phyloP scores from a whole-genome alignment of 2,329 filamentous ascomycete genomes.

The Neonectria sp. region DNA sequence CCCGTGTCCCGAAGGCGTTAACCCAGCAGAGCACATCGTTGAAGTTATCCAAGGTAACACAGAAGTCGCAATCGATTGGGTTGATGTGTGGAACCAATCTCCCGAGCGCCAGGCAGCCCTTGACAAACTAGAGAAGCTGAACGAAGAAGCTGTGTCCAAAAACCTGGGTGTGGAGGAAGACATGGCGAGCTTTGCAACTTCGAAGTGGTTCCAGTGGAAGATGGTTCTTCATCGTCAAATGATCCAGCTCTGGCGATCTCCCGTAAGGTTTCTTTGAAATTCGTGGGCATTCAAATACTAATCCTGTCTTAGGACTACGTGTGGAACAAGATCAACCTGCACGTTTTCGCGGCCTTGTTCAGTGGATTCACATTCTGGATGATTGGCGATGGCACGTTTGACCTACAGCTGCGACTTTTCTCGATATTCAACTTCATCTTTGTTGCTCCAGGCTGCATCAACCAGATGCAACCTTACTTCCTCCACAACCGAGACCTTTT shows the following conservation, averaged over 20 bases:
- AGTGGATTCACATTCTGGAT: slow-evolving; percentile 66
- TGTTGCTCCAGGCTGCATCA: slow-evolving; percentile 59
- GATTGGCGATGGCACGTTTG: slow-evolving; percentile 58
- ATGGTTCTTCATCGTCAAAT: slow-evolving; percentile 50
- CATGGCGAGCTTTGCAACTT: slow-evolving; percentile 56
- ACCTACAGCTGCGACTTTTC: slow-evolving; percentile 60
- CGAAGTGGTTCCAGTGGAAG: slow-evolving; percentile 56
- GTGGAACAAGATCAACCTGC: slow-evolving; percentile 53
- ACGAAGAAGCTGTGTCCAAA: slow-evolving; percentile 61
- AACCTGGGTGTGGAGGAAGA: slow-evolving; percentile 46
- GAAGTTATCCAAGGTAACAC: slow-evolving; percentile 63
- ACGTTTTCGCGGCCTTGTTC: slow-evolving; percentile 62
- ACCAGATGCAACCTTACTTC: slow-evolving; percentile 62
- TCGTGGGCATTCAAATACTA: not conserved
- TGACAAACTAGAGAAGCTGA: slow-evolving; percentile 67
- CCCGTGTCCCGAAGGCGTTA: slow-evolving; percentile 55
- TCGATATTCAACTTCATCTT: slow-evolving; percentile 69
- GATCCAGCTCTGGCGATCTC: slow-evolving; percentile 45
- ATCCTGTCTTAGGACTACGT: slow-evolving; percentile 39
- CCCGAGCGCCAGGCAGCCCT: slow-evolving; percentile 65
- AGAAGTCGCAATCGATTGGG: slow-evolving; percentile 54
- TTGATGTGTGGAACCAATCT: slow-evolving; percentile 75
- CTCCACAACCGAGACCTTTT: slow-evolving; percentile 63
- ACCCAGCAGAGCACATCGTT: slow-evolving; percentile 63
- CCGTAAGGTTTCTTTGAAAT: slow-evolving; percentile 19